Conservation (phyloP, 305 asterid genomes). For the Ilex paraguariensis region DNA sequence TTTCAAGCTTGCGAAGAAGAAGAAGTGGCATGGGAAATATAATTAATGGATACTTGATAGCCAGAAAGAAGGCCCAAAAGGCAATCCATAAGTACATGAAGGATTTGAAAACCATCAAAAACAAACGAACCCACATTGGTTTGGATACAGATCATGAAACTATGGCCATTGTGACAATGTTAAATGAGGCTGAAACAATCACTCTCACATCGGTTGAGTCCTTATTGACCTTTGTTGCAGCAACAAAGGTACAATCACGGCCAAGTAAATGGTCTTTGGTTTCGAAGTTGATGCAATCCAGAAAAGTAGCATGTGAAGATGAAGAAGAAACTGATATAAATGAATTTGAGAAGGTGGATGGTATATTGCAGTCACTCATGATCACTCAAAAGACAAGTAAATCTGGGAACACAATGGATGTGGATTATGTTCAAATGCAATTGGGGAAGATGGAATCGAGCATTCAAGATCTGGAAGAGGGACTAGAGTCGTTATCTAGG, state of each 20-base stretch:
- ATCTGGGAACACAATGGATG: not conserved
- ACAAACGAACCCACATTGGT: not conserved
- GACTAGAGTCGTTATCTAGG: constrained; percentile 24
- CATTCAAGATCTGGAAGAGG: constrained; percentile 23
- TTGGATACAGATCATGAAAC: constrained; percentile 10
- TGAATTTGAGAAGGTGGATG: constrained; percentile 24
- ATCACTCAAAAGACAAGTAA: too few species aligned
- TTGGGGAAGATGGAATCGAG: constrained; percentile 28
- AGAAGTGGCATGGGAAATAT: constrained; percentile 9
- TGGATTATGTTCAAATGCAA: constrained; percentile 15
- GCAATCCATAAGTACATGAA: constrained; percentile 18
- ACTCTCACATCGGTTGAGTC: constrained; percentile 16
- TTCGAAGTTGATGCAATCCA: constrained; percentile 13
- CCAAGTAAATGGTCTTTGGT: constrained; percentile 1
- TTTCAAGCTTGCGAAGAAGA: constrained; percentile 27
- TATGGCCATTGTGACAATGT: constrained; percentile 5
- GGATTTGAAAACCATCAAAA: constrained; percentile 2
- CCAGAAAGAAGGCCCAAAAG: constrained; percentile 16
- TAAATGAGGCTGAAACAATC: constrained; percentile 24
- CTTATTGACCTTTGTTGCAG: constrained; percentile 11
- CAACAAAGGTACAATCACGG: constrained; percentile 4
- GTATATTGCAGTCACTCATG: constrained; percentile 5
- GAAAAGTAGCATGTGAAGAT: constrained; percentile 3
- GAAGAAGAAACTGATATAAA: constrained; percentile 1
- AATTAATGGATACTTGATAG: constrained; percentile 4